phyloP scores from a whole-genome alignment of 78 protist genomes.

The Corallochytrium limacisporum region DNA sequence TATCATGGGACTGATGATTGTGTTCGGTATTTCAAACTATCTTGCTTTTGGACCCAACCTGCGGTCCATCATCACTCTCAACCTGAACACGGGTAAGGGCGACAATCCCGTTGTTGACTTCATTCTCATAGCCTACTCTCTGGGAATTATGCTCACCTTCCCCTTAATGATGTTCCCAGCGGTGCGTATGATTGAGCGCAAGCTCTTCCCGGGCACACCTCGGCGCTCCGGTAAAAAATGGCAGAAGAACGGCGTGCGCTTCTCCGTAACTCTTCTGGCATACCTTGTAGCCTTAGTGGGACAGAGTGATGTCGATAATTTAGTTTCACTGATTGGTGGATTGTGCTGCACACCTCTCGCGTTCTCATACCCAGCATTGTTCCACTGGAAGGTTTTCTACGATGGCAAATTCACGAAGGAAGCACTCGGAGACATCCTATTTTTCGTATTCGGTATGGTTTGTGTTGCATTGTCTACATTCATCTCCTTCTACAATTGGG shows the following conservation, averaged over 20 bases:
- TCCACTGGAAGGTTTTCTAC: too few species aligned
- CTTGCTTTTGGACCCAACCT: background rate
- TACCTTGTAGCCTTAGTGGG: background rate
- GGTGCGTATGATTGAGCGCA: too few species aligned
- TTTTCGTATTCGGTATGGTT: too few species aligned
- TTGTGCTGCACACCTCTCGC: slow-evolving; percentile 15
- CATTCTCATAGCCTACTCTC: slow-evolving; percentile 1
- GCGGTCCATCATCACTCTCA: slow-evolving; percentile 10
- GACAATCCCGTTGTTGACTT: too few species aligned
- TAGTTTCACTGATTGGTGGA: slow-evolving; percentile 11
- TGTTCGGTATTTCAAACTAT: background rate
- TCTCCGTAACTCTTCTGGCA: background rate
- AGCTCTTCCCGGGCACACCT: too few species aligned
- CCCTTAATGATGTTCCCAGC: slow-evolving; percentile 21
- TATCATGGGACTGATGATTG: background rate
- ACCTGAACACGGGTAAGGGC: too few species aligned
- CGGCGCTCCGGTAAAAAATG: slow-evolving; percentile 4
- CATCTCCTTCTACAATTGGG: too few species aligned
- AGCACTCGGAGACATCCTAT: too few species aligned
- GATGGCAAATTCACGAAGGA: too few species aligned
- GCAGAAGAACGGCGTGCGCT: background rate
- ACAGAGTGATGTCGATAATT: slow-evolving; percentile 2
- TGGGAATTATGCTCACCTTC: slow-evolving; percentile 6
- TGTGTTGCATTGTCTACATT: too few species aligned
- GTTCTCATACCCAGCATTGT: slow-evolving; percentile 11